phyloP scores from a whole-genome alignment of 148 eudicot genomes.

The Pouteria glomerata region DNA sequence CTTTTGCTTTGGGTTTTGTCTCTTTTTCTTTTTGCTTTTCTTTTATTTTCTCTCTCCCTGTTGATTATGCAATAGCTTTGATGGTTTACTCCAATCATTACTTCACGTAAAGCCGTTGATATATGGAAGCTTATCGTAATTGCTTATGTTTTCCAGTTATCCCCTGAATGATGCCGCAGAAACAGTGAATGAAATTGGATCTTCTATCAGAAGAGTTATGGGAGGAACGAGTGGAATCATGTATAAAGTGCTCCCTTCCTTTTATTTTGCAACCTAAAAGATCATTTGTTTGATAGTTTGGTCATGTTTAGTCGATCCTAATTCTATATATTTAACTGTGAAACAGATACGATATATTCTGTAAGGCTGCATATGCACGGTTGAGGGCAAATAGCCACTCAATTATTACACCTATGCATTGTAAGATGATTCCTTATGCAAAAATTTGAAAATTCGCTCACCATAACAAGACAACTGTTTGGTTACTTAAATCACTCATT shows the following conservation, averaged over 20 bases:
- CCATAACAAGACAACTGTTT: neutral
- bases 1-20: neutral
- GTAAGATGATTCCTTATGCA: constrained; percentile 32
- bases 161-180: constrained; percentile 90
- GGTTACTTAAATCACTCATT: constrained; percentile 5
- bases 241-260: constrained; percentile 27
- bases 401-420: constrained; percentile 41
- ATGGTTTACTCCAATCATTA: neutral
- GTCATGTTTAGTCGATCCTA: constrained; percentile 1
- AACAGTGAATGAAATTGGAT: constrained; percentile 74
- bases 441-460: neutral
- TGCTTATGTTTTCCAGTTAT: constrained; percentile 46
- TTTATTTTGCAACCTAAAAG: neutral
- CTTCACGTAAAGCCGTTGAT: neutral
- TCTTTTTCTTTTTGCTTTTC: neutral
- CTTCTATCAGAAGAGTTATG: constrained; percentile 86
- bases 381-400: constrained; percentile 49
- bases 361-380: constrained; percentile 73
- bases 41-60: neutral
- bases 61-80: neutral
- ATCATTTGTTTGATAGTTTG: neutral
- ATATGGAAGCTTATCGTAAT: neutral
- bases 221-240: constrained; percentile 98
- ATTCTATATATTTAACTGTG: neutral
- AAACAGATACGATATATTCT: constrained; percentile 78